Percentiles rank a stretch among this genome's conserved stretches.
phyloP scores from a whole-genome alignment of 2,329 filamentous ascomycete species.

The Amesomyces nigricolor region DNA sequence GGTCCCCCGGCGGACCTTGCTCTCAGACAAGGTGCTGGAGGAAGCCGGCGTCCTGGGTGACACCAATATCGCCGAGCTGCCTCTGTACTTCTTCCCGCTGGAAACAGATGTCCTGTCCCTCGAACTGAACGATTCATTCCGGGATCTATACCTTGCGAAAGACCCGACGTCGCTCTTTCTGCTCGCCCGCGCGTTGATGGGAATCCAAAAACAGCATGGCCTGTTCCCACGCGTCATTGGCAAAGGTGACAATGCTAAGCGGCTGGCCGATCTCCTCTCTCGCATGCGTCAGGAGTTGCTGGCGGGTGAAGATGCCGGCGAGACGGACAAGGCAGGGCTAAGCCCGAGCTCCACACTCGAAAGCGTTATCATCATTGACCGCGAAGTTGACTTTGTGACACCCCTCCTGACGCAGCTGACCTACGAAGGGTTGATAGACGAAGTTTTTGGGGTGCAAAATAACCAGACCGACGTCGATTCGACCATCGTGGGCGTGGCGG shows the following conservation, averaged over 20 bases:
- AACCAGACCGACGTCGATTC: conserved; percentile 92
- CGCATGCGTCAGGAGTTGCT: conserved; percentile 88
- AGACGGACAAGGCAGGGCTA: conserved; percentile 58
- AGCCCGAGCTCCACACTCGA: conserved; percentile 84
- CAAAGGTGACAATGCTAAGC: conserved; percentile 90
- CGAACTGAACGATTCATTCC: conserved; percentile 81
- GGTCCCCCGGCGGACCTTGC: conserved; percentile 84
- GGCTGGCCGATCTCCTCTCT: conserved; percentile 76
- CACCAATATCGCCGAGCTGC: conserved; percentile 80
- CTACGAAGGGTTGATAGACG: conserved; percentile 93
- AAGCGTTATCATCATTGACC: conserved; percentile 89
- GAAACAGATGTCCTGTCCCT: conserved; percentile 88
- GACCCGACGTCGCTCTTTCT: conserved; percentile 88
- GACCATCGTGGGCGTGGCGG: conserved; percentile 73
- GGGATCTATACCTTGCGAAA: conserved; percentile 81
- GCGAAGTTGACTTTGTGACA: conserved; percentile 90
- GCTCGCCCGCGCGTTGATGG: conserved; percentile 87
- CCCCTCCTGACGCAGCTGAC: conserved; percentile 90
- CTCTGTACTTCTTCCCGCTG: conserved; percentile 83
- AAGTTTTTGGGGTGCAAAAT: conserved; percentile 84
- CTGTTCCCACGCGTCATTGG: conserved; percentile 92
- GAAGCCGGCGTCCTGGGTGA: conserved; percentile 91
- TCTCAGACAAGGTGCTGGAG: conserved; percentile 87
- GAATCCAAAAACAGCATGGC: conserved; percentile 83
- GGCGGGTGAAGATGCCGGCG: conserved; percentile 68